phyloP scores from a whole-genome alignment of 2,329 filamentous ascomycete species.

The Exophiala sideris region DNA sequence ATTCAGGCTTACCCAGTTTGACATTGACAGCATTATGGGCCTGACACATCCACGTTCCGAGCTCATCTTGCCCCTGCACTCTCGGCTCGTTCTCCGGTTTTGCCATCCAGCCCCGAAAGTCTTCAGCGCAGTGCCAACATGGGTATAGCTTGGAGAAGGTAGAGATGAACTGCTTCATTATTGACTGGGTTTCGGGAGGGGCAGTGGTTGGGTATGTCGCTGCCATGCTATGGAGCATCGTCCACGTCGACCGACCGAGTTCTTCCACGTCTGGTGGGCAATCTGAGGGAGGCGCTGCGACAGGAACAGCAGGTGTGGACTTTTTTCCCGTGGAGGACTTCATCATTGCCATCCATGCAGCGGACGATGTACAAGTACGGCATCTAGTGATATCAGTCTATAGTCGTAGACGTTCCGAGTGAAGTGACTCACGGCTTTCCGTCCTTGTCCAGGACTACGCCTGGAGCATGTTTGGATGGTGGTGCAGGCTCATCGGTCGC shows the following conservation, averaged over 20 bases:
- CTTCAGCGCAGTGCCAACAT: slow-evolving; percentile 91
- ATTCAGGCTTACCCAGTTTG: slow-evolving; percentile 85
- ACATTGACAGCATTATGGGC: slow-evolving; percentile 52
- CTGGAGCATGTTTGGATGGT: slow-evolving; percentile 38
- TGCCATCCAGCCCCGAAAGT: slow-evolving; percentile 79
- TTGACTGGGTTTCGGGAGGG: slow-evolving; percentile 64
- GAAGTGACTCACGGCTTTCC: slow-evolving; percentile 46
- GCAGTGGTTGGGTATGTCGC: slow-evolving; percentile 77
- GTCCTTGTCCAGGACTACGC: slow-evolving; percentile 50
- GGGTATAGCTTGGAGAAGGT: slow-evolving; percentile 87
- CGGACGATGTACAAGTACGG: slow-evolving; percentile 47
- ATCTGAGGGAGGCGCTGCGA: slow-evolving; percentile 45
- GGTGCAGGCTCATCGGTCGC: slow-evolving; percentile 6
- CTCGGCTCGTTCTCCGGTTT: slow-evolving; percentile 62
- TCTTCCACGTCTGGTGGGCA: slow-evolving; percentile 88
- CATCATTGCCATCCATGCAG: slow-evolving; percentile 46
- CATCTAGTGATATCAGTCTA: slow-evolving; percentile 36
- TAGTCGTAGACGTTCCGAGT: neutral
- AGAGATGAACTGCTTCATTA: slow-evolving; percentile 73
- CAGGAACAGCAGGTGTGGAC: slow-evolving; percentile 23
- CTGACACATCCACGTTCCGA: slow-evolving; percentile 51
- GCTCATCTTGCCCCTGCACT: slow-evolving; percentile 49
- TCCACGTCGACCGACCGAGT: slow-evolving; percentile 88
- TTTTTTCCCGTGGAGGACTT: slow-evolving; percentile 34
- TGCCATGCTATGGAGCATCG: slow-evolving; percentile 84